Percentiles rank a stretch among this genome's conserved stretches.
Conservation (phyloP, 768 basidiomycete genomes). For the Gelatoporia subvermispora region DNA sequence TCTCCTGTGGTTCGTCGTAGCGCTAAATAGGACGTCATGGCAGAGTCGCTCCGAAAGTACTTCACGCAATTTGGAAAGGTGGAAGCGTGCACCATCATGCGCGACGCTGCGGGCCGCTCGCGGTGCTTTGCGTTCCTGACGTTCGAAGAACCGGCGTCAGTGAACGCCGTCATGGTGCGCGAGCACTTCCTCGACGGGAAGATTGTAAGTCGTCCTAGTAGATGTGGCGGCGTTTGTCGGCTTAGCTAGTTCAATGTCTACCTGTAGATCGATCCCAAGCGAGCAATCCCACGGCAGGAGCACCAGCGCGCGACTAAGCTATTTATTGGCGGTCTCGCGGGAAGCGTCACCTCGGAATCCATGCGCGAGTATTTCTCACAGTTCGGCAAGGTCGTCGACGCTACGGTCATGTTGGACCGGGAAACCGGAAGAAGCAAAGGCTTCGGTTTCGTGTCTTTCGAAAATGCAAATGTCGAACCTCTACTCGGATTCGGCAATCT, state of each 20-base stretch:
- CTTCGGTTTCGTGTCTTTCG: conserved; percentile 96
- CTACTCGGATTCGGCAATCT: conserved; percentile 86
- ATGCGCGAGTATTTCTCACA: conserved; percentile 92
- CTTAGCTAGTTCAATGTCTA: conserved; percentile 3
- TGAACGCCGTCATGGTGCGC: conserved; percentile 92
- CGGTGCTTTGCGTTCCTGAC: conserved; percentile 98
- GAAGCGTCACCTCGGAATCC: conserved; percentile 87
- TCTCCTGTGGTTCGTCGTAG: conserved; percentile 35
- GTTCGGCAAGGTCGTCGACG: conserved; percentile 94
- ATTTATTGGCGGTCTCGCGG: conserved; percentile 93
- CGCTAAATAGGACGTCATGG: conserved; percentile 34
- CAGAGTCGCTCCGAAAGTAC: conserved; percentile 79
- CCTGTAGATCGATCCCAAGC: conserved; percentile 95
- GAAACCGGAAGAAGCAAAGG: conserved; percentile 95
- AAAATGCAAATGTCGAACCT: conserved; percentile 84
- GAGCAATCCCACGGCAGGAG: conserved; percentile 94
- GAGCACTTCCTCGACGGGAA: conserved; percentile 97
- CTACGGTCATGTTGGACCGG: conserved; percentile 97
- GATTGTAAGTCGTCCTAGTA: conserved; percentile 58
- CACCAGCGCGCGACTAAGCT: conserved; percentile 91
- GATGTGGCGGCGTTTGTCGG: neutral
- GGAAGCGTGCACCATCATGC: conserved; percentile 98
- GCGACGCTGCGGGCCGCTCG: conserved; percentile 90
- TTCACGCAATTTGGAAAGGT: conserved; percentile 96
- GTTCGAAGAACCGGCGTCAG: conserved; percentile 87